A percentile compares a stretch with the other conserved stretches of the same genome.
Evolutionary conservation across 1,139 yeast species (phyloP).

Genomic region (Zygoascus sp.): DNA sequence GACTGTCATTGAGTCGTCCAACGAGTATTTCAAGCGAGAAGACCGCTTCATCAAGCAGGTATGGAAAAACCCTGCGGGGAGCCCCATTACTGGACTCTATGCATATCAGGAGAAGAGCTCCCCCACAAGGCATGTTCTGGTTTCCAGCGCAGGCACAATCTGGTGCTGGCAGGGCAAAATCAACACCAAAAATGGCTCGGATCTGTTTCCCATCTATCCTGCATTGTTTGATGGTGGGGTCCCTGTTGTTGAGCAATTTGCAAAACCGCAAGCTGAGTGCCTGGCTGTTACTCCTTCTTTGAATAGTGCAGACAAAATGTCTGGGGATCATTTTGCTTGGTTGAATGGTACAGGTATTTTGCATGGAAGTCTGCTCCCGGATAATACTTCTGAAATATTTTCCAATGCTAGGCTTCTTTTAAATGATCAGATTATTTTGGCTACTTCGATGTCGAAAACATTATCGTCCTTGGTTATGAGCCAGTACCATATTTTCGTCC

Average conservation of each 20-base stretch:
- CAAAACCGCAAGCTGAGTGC: conserved; percentile 18
- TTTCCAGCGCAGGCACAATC: conserved; percentile 40
- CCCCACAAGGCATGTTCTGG: conserved; percentile 29
- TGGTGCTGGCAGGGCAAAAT: conserved; percentile 39
- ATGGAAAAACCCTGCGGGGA: conserved; percentile 33
- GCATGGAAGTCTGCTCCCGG: conserved; percentile 36
- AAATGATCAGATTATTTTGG: conserved; percentile 38
- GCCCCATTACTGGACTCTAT: conserved; percentile 35
- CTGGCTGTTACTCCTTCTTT: conserved; percentile 22
- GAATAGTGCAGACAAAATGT: conserved; percentile 14
- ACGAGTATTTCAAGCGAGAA: conserved; percentile 41
- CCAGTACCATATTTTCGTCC: conserved; percentile 48
- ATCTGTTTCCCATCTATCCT: conserved; percentile 29
- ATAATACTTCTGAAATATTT: conserved; percentile 22
- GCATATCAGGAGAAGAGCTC: conserved; percentile 23
- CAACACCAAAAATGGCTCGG: conserved; percentile 22
- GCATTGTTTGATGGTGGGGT: conserved; percentile 30
- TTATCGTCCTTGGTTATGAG: conserved; percentile 45
- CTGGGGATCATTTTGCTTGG: conserved; percentile 39
- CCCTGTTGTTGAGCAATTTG: conserved; percentile 26
- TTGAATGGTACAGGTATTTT: conserved; percentile 44
- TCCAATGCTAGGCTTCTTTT: conserved; percentile 39
- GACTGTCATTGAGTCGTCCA: conserved; percentile 42
- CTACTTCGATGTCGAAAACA: conserved; percentile 22
- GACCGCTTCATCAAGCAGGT: conserved; percentile 41